Base-by-base conservation (phyloP, 116 monocot genomes). In the Posidonia oceanica region DNA sequence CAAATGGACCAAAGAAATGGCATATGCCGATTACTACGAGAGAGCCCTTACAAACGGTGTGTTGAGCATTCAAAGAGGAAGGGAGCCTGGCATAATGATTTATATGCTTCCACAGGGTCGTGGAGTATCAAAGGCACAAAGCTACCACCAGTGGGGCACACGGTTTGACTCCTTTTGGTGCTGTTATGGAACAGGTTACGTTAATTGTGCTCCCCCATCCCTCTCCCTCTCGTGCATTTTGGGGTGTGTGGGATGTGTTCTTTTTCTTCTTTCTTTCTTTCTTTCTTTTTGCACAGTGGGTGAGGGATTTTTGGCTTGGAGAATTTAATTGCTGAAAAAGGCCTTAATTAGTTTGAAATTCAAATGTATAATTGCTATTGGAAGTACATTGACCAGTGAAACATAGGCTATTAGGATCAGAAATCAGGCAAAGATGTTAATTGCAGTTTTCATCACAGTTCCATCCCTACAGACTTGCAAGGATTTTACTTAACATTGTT, bases 21-120 rank as follows among this genome's bases (percentile, higher is more conserved):
- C 82, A 48, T 93, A 98, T 82, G 93, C 87, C 40, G 98, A 98
- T 80, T 89, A 93, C 79, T 98, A 93, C 69, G 98, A 98, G 69
- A 90, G 87, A 86, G 87, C 98, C 38, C 80, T 98, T 13, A 87
- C 85, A 36, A 98, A 98, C 79, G 92, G 97, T 44, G 97, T 97
- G 40, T 75, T 97, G 65, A 87, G 97, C 67, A 92, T 97, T 55
- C 72, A 77, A 51, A 72, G 71, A 77, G 77, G 71, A 72, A 67
- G 18, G 3, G 72, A 77, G 51, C 97, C 97, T 57, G 97, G 97
- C 62, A 74, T 92, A 12, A 92, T 98, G 97, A 92, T 98, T 64
- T 98, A 98, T 71, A 92, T 98, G 93, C 97, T 98, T 80, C 93
- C 97, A 4, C 83, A 73, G 38, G 85, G 87, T 3, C 84, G 75